A percentile compares a stretch with the other conserved stretches of the same genome.
phyloP scores from a whole-genome alignment of 179 eudicot species.

The Drosera spatulata region DNA sequence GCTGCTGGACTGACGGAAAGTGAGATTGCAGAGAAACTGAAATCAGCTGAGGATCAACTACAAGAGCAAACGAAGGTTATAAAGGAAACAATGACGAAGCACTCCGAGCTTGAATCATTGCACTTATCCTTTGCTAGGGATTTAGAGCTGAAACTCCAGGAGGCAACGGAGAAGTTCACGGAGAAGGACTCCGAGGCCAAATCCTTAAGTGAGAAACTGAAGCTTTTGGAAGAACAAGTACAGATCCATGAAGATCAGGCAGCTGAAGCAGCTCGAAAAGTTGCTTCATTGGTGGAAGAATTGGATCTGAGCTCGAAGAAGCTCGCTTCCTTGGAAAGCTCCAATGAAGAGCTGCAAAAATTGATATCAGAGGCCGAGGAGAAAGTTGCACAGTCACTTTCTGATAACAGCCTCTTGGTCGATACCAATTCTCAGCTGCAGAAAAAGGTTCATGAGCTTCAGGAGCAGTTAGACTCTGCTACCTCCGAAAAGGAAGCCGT shows the following conservation, averaged over 20 bases:
- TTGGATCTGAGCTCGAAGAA: conserved; percentile 25
- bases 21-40: conserved; percentile 61
- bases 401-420: conserved; percentile 54
- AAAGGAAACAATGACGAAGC: conserved; percentile 46
- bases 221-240: conserved; percentile 46
- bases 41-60: conserved; percentile 55
- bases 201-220: conserved; percentile 44
- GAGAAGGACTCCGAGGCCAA: conserved; percentile 53
- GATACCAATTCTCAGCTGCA: conserved; percentile 62
- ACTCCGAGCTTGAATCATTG: conserved; percentile 48
- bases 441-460: conserved; percentile 54
- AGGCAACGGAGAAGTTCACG: conserved; percentile 31
- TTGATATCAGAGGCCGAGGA: conserved; percentile 36
- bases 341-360: conserved; percentile 47
- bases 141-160: conserved; percentile 60
- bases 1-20: conserved; percentile 35
- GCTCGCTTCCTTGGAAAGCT: conserved; percentile 22
- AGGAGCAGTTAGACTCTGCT: conserved; percentile 30
- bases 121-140: conserved; percentile 44
- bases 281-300: conserved; percentile 34
- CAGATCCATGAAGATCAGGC: conserved; percentile 17
- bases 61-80: conserved; percentile 40
- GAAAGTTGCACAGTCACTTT: conserved; percentile 41
- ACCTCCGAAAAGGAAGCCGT: conserved; percentile 51
- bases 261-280: conserved; percentile 17